Percentiles rank a stretch among this genome's conserved stretches.
Evolutionary conservation across 1,284 basidiomycete genomes (phyloP).

Genomic region (Cryptococcus sp.): DNA sequence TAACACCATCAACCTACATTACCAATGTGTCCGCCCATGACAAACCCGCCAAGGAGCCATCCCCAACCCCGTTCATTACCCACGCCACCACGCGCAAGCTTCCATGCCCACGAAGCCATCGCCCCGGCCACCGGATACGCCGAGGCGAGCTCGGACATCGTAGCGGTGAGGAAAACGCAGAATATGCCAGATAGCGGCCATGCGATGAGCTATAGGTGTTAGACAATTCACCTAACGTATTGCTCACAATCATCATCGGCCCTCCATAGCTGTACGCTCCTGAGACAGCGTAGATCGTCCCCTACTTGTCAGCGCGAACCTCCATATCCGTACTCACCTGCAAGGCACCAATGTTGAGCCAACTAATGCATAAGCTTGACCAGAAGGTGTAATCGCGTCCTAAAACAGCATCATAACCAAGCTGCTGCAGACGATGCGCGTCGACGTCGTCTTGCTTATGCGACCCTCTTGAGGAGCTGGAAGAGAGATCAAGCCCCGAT

Average conservation of each 20-base stretch:
- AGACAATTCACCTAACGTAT: neutral
- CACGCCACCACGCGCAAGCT: constrained; percentile 44
- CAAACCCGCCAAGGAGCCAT: constrained; percentile 49
- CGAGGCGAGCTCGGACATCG: constrained; percentile 48
- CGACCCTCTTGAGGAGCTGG: constrained; percentile 5
- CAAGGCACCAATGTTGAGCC: constrained; percentile 46
- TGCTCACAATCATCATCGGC: constrained; percentile 44
- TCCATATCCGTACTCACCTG: constrained; percentile 31
- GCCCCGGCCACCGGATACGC: constrained; percentile 53
- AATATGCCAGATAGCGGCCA: constrained; percentile 49
- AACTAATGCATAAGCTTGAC: constrained; percentile 47
- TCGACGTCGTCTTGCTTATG: constrained; percentile 40
- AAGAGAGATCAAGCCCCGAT: constrained; percentile 4
- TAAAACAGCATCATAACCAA: constrained; percentile 51
- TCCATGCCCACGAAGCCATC: constrained; percentile 53
- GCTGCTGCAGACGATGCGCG: constrained; percentile 42
- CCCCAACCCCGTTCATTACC: constrained; percentile 51
- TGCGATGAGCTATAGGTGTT: constrained; percentile 38
- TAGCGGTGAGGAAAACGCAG: constrained; percentile 40
- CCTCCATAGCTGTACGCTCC: constrained; percentile 50
- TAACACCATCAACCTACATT: constrained; percentile 32
- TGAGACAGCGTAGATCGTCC: constrained; percentile 47
- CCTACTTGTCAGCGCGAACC: constrained; percentile 22
- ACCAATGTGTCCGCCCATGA: constrained; percentile 50
- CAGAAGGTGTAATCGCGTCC: constrained; percentile 52